These are phyloP conservation scores for Glycyrrhiza uralensis DNA, from an alignment of 306 rosid species.

Conservation along the genomic window DNA sequence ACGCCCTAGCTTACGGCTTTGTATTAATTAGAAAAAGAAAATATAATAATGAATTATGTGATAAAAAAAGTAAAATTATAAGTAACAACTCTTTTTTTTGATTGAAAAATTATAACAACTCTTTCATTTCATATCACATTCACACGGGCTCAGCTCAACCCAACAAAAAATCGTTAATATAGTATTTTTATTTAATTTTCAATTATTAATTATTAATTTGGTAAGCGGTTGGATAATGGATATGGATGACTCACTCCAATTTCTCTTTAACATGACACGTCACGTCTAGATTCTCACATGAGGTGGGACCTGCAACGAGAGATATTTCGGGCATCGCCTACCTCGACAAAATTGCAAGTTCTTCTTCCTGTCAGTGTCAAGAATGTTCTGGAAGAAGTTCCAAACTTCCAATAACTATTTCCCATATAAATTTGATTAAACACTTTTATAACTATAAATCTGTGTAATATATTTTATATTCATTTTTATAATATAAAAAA, in stretches of 20 bases:
- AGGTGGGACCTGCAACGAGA: not conserved
- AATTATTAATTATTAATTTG: not conserved
- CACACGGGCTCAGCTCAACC: not conserved
- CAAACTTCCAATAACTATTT: not conserved
- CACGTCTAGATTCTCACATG: not conserved
- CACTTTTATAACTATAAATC: too few species aligned
- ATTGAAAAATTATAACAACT: not conserved
- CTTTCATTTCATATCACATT: not conserved
- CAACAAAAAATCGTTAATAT: too few species aligned
- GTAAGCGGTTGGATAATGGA: not conserved
- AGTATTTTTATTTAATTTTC: too few species aligned
- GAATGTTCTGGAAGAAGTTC: not conserved
- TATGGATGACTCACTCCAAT: constrained; percentile 4
- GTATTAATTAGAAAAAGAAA: too few species aligned
- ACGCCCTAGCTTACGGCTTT: not conserved
- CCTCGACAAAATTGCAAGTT: not conserved
- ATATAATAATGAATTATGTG: too few species aligned
- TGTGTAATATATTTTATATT: too few species aligned
- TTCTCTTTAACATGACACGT: not conserved
- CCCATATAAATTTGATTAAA: too few species aligned
- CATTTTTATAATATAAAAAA: too few species aligned
- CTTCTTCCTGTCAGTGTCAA: too few species aligned
- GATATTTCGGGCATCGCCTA: not conserved
- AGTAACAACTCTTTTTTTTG: too few species aligned
- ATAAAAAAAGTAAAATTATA: too few species aligned